Conservation (phyloP, 257 asterid species). For the Plantago elongata region DNA sequence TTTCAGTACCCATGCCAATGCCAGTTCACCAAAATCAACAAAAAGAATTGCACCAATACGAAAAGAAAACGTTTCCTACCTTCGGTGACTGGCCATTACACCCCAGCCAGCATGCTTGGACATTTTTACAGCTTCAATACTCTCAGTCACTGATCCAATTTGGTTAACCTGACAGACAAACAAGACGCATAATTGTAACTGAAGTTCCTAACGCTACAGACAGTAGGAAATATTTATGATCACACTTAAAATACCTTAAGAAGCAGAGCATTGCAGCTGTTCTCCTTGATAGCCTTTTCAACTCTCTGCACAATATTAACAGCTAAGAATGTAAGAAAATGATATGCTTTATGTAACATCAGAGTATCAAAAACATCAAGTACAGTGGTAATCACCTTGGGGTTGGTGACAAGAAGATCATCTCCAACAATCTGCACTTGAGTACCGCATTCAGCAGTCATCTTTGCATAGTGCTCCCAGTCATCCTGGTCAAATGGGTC, state of each 20-base stretch:
- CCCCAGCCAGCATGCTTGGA: slow-evolving; percentile 99
- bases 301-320: slow-evolving; percentile 44
- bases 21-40: neutral
- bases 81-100: slow-evolving; percentile 98
- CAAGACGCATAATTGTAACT: neutral
- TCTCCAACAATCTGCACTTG: slow-evolving; percentile 96
- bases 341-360: neutral
- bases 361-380: neutral
- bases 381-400: slow-evolving; percentile 47
- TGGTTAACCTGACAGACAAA: slow-evolving; percentile 72
- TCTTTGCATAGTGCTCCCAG: slow-evolving; percentile 80
- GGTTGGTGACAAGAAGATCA: slow-evolving; percentile 93
- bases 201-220: neutral
- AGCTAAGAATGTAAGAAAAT: slow-evolving; percentile 1
- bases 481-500: slow-evolving; percentile 99
- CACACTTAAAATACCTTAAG: slow-evolving; percentile 52
- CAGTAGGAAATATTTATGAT: neutral
- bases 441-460: slow-evolving; percentile 70
- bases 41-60: neutral
- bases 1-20: neutral
- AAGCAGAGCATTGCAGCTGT: slow-evolving; percentile 93
- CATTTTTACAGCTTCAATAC: slow-evolving; percentile 95
- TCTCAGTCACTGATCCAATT: slow-evolving; percentile 95
- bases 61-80: slow-evolving; percentile 31
- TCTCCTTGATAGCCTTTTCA: slow-evolving; percentile 89